These are phyloP conservation scores for Solanum chacoense DNA, from an alignment of 305 asterid species.

Conservation along the genomic window DNA sequence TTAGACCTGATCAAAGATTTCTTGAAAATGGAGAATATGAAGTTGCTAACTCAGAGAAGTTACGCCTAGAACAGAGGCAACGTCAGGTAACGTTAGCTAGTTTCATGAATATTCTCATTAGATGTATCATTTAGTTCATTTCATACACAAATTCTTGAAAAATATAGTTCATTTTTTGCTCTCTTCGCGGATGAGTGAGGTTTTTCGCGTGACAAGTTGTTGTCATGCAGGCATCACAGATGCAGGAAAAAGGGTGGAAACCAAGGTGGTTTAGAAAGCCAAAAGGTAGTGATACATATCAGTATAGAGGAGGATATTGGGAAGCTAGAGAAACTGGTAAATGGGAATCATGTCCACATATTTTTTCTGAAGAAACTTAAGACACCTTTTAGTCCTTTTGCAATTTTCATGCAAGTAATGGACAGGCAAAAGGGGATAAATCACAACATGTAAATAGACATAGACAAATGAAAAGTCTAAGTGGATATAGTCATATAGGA, in stretches of 20 bases:
- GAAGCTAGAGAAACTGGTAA: constrained; percentile 49
- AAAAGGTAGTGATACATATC: constrained; percentile 27
- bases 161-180: neutral
- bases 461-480: neutral
- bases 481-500: neutral
- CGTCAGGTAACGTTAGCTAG: constrained; percentile 30
- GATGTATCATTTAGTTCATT: neutral
- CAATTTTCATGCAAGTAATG: neutral
- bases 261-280: constrained; percentile 52
- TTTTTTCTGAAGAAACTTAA: constrained; percentile 19
- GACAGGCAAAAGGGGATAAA: neutral
- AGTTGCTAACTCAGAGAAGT: constrained; percentile 51
- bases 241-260: constrained; percentile 69
- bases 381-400: neutral
- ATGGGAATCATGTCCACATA: constrained; percentile 59
- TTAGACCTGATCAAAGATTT: constrained; percentile 57
- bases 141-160: neutral
- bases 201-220: neutral
- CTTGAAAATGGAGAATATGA: constrained; percentile 58
- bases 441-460: neutral
- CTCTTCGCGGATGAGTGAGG: neutral
- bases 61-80: constrained; percentile 53
- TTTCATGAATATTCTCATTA: neutral
- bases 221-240: constrained; percentile 17
- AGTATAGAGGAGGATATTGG: constrained; percentile 57